These are phyloP conservation scores for Collybia sp. DNA, from an alignment of 768 basidiomycete species.

Conservation along the genomic window DNA sequence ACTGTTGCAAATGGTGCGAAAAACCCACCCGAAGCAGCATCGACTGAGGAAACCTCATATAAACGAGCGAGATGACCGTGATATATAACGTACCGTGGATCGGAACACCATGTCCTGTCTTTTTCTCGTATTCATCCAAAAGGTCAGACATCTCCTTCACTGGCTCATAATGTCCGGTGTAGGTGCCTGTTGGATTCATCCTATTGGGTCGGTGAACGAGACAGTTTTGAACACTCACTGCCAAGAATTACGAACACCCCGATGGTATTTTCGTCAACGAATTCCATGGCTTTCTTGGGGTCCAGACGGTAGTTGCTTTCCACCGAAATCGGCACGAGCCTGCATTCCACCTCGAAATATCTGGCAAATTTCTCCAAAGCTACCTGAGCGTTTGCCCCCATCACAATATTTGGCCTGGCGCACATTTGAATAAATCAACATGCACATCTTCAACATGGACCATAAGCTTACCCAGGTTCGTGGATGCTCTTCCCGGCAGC, in stretches of 20 bases:
- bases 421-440: background rate
- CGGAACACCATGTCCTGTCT: conserved; percentile 55
- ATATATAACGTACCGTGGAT: conserved; percentile 59
- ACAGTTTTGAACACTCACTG: conserved; percentile 19
- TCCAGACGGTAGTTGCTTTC: conserved; percentile 53
- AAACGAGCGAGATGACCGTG: conserved; percentile 38
- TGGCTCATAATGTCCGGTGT: conserved; percentile 73
- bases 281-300: conserved; percentile 58
- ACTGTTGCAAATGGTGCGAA: conserved; percentile 57
- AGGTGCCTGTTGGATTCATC: conserved; percentile 39
- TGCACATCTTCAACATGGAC: conserved; percentile 1
- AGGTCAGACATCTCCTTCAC: conserved; percentile 83
- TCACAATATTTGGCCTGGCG: conserved; percentile 54
- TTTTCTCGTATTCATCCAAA: conserved; percentile 57
- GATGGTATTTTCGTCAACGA: conserved; percentile 72
- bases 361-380: conserved; percentile 70
- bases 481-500: conserved; percentile 67
- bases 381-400: conserved; percentile 72
- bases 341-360: conserved; percentile 65
- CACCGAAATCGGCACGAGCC: conserved; percentile 45
- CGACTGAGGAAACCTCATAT: conserved; percentile 40
- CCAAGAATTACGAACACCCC: conserved; percentile 55
- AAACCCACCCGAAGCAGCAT: conserved; percentile 65
- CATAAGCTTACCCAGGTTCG: conserved; percentile 69
- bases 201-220: conserved; percentile 43